Percentiles rank a stretch among this genome's conserved stretches.
These are phyloP conservation scores for Boeremia lycopersici DNA, from an alignment of 2,329 filamentous ascomycete species.

Conservation along the genomic window DNA sequence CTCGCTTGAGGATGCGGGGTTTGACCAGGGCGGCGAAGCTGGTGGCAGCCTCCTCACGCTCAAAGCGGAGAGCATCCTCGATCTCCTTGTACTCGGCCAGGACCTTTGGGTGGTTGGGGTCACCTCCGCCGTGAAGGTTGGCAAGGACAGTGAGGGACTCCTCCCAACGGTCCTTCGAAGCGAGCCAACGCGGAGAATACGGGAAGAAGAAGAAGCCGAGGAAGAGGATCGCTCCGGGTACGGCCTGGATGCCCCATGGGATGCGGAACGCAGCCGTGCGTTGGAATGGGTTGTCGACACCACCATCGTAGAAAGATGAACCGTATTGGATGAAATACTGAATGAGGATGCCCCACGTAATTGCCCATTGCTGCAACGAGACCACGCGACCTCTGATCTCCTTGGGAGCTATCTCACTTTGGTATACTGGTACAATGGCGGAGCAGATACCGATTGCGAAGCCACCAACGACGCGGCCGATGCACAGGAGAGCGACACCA, in stretches of 20 bases:
- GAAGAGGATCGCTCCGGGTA: conserved; percentile 49
- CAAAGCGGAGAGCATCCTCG: conserved; percentile 60
- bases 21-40: conserved; percentile 58
- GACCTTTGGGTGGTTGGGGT: conserved; percentile 63
- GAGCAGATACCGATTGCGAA: conserved; percentile 87
- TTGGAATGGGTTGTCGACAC: conserved; percentile 51
- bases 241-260: conserved; percentile 52
- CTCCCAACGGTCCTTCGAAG: conserved; percentile 70
- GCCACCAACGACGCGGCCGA: conserved; percentile 76
- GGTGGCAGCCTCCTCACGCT: conserved; percentile 59
- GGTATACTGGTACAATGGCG: conserved; percentile 91
- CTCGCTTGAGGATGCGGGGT: conserved; percentile 61
- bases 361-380: conserved; percentile 71
- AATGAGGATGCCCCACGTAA: conserved; percentile 73
- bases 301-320: conserved; percentile 60
- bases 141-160: conserved; percentile 64
- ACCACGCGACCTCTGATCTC: conserved; percentile 63
- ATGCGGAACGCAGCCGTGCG: conserved; percentile 48
- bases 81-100: conserved; percentile 69
- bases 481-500: conserved; percentile 51
- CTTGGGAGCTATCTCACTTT: conserved; percentile 75
- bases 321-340: conserved; percentile 72
- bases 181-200: conserved; percentile 70
- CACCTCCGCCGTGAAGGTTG: conserved; percentile 62
- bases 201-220: conserved; percentile 51